Conservation (phyloP, 768 basidiomycete genomes). For the Cystofilobasidium macerans region DNA sequence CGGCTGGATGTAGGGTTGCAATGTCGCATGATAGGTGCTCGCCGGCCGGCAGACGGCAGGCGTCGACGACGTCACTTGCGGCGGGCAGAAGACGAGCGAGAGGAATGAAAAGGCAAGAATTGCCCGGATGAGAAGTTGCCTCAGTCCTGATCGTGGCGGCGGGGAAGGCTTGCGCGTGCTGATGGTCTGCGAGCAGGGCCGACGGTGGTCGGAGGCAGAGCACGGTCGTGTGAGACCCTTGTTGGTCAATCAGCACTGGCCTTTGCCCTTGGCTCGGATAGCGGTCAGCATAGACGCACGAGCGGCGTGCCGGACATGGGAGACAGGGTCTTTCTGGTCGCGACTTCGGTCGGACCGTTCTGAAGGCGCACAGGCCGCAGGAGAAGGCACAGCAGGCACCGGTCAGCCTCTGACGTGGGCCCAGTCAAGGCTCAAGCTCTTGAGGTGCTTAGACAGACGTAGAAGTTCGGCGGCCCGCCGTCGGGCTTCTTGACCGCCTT, state of each 20-base stretch:
- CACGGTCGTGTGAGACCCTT: not conserved
- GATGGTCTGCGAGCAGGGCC: not conserved
- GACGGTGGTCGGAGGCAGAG: not conserved
- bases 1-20: slow-evolving; percentile 36
- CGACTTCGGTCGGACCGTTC: not conserved
- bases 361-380: not conserved
- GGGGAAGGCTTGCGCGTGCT: not conserved
- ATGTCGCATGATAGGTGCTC: slow-evolving; percentile 30
- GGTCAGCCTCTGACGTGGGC: not conserved
- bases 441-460: not conserved
- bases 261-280: too few species aligned
- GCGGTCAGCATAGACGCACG: too few species aligned
- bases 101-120: slow-evolving; percentile 30
- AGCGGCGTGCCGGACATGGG: not conserved
- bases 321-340: not conserved
- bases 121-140: not conserved
- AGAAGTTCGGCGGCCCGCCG: not conserved
- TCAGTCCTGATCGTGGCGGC: not conserved
- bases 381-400: not conserved
- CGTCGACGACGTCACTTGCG: slow-evolving; percentile 26
- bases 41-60: slow-evolving; percentile 34
- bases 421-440: not conserved
- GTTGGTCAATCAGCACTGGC: not conserved
- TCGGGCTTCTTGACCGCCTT: not conserved
- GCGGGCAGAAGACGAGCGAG: slow-evolving; percentile 35